These are phyloP conservation scores for Colletotrichum falcatum DNA, from an alignment of 2,329 filamentous ascomycete genomes.

Conservation along the genomic window DNA sequence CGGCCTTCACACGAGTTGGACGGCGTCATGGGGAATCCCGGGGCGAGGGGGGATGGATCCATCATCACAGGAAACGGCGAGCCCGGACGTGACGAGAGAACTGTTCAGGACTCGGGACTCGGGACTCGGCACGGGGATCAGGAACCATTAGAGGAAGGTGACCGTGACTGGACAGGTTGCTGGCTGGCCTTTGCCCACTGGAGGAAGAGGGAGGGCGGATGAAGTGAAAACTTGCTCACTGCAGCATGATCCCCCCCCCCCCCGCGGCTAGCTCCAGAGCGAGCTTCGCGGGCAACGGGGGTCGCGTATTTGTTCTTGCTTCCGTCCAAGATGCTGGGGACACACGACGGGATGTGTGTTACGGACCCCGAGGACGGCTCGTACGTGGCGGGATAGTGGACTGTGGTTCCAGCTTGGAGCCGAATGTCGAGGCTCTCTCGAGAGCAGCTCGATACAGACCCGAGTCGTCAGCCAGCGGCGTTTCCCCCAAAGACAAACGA, in stretches of 20 bases:
- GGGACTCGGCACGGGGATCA: not conserved
- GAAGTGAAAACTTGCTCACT: conserved; percentile 20
- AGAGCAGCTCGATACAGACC: not conserved
- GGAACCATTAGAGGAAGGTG: not conserved
- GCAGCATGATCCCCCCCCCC: not conserved
- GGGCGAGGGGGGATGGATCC: not conserved
- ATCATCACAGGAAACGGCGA: not conserved
- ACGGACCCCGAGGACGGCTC: not conserved
- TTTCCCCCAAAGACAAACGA: not conserved
- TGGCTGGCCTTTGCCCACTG: not conserved
- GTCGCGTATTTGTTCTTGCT: not conserved
- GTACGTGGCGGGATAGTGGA: not conserved
- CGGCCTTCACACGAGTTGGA: not conserved
- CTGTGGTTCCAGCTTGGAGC: too few relatives aligned
- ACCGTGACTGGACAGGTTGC: not conserved
- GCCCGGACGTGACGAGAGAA: not conserved
- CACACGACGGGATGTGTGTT: not conserved
- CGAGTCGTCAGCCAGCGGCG: not conserved
- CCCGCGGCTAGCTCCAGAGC: conserved; percentile 2
- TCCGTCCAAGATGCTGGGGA: not conserved
- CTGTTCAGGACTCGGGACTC: not conserved
- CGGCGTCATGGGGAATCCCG: not conserved
- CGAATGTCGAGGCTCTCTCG: not conserved
- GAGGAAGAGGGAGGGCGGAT: not conserved
- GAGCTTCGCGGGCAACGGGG: not conserved